Percentiles rank a stretch among this genome's conserved stretches.
These are phyloP conservation scores for Fusarium goolgardi DNA, from an alignment of 2,329 filamentous ascomycete species.

Conservation along the genomic window DNA sequence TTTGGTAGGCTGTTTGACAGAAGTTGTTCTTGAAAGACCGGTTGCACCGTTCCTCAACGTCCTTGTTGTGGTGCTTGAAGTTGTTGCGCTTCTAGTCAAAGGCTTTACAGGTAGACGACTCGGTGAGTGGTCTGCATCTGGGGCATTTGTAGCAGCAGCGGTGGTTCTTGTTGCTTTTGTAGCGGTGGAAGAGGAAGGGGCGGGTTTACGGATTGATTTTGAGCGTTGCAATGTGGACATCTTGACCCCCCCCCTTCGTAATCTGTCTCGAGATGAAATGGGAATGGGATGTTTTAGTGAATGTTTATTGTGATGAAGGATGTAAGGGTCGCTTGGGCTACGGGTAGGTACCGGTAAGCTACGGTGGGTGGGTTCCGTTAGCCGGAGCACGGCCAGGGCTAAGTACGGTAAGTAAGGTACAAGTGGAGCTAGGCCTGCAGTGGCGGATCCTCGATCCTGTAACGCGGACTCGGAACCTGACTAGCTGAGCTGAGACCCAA, in stretches of 20 bases:
- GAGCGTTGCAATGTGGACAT: constrained; percentile 62
- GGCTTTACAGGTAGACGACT: constrained; percentile 64
- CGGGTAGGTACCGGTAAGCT: constrained; percentile 19
- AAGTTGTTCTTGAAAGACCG: constrained; percentile 38
- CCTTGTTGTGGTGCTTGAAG: constrained; percentile 40
- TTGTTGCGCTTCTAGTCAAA: constrained; percentile 50
- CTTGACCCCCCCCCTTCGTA: constrained; percentile 15
- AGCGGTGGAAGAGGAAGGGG: constrained; percentile 36
- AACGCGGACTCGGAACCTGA: constrained; percentile 10
- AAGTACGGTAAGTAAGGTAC: constrained; percentile 14
- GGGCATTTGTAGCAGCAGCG: constrained; percentile 18
- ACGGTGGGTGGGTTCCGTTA: constrained; percentile 21
- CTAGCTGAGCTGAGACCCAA: constrained; percentile 8
- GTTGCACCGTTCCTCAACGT: constrained; percentile 38
- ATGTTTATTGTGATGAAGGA: constrained; percentile 32
- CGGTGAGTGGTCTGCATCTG: constrained; percentile 53
- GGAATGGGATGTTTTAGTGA: constrained; percentile 26
- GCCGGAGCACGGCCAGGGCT: constrained; percentile 19
- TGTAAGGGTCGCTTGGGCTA: constrained; percentile 38
- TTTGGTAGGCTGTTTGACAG: constrained; percentile 39
- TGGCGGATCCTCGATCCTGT: constrained; percentile 8
- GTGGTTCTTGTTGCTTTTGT: neutral
- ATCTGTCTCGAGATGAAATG: constrained; percentile 6
- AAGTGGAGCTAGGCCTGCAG: neutral
- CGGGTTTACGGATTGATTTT: constrained; percentile 61